Percentiles rank a stretch among this genome's conserved stretches.
phyloP scores from a whole-genome alignment of 306 rosid genomes.

The Cucurbita ficifolia region DNA sequence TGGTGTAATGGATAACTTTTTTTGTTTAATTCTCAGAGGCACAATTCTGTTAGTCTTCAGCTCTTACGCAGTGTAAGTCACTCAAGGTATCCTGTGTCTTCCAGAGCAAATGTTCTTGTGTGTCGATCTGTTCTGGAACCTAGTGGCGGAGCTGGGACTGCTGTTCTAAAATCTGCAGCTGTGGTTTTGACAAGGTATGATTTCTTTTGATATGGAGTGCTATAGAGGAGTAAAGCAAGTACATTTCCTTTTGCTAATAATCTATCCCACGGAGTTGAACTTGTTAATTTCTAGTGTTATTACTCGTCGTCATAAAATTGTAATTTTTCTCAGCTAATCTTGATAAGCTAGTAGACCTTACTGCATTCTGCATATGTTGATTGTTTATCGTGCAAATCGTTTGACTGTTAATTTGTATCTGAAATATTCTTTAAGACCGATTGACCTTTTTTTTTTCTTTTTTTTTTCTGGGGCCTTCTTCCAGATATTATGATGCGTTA shows the following conservation, averaged over 20 bases:
- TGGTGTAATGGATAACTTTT: background rate
- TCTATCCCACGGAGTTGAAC: background rate
- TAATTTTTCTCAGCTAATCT: background rate
- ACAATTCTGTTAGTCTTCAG: conserved; percentile 42
- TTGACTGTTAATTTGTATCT: background rate
- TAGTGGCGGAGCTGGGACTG: conserved; percentile 51
- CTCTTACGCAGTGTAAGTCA: conserved; percentile 33
- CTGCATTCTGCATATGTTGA: background rate
- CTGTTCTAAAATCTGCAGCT: conserved; percentile 56
- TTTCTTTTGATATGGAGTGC: background rate
- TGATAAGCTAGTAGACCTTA: background rate
- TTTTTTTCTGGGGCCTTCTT: background rate
- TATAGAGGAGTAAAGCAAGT: background rate
- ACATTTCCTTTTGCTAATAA: background rate
- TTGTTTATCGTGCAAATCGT: background rate
- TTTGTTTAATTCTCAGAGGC: conserved; percentile 38
- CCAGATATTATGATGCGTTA: conserved; percentile 58
- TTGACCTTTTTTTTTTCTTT: background rate
- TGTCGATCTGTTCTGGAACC: conserved; percentile 63
- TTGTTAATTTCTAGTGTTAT: background rate
- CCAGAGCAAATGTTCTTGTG: conserved; percentile 49
- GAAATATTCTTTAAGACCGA: background rate
- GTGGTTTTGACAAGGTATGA: conserved; percentile 44
- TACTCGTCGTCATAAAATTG: background rate
- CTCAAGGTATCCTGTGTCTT: conserved; percentile 40